phyloP scores from a whole-genome alignment of 495 filamentous ascomycete genomes.

The Friedmanniomyces simplex region DNA sequence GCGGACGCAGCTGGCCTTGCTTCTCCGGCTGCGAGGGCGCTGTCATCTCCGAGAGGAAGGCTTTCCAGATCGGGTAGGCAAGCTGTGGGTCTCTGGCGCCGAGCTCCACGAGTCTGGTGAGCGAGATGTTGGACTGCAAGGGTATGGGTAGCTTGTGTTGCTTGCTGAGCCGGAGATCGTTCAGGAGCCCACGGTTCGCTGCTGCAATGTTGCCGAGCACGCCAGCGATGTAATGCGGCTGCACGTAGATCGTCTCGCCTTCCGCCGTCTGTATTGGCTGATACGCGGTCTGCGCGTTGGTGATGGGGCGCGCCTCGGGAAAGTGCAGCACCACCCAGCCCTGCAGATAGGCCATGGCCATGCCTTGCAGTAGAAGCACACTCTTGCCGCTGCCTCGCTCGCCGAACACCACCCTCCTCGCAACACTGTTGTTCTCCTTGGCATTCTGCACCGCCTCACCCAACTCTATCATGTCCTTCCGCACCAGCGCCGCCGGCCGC shows the following conservation, averaged over 20 bases:
- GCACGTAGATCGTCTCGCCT: constrained; percentile 51
- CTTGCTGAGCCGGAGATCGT: constrained; percentile 45
- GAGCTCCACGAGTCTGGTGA: constrained; percentile 55
- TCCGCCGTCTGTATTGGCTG: constrained; percentile 40
- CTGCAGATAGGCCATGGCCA: constrained; percentile 70
- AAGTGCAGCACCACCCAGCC: constrained; percentile 82
- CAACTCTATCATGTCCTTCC: constrained; percentile 64
- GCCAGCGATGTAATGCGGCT: constrained; percentile 62
- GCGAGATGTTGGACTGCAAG: constrained; percentile 47
- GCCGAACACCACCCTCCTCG: constrained; percentile 63
- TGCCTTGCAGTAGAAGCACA: constrained; percentile 71
- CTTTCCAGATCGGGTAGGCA: constrained; percentile 72
- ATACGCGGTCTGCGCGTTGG: constrained; percentile 69
- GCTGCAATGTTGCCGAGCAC: constrained; percentile 58
- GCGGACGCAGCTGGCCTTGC: constrained; percentile 46
- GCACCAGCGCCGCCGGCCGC: constrained; percentile 62
- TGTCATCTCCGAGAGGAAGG: constrained; percentile 69
- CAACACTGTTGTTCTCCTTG: constrained; percentile 40
- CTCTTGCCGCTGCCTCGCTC: constrained; percentile 71
- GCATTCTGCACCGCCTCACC: constrained; percentile 48
- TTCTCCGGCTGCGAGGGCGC: constrained; percentile 33
- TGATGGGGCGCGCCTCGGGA: constrained; percentile 84
- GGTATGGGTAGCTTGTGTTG: constrained; percentile 51
- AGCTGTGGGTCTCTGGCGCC: constrained; percentile 64
- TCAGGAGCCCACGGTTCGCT: constrained; percentile 61